Conservation (phyloP, 2,329 filamentous ascomycete genomes). For the Xylaria sp. region DNA sequence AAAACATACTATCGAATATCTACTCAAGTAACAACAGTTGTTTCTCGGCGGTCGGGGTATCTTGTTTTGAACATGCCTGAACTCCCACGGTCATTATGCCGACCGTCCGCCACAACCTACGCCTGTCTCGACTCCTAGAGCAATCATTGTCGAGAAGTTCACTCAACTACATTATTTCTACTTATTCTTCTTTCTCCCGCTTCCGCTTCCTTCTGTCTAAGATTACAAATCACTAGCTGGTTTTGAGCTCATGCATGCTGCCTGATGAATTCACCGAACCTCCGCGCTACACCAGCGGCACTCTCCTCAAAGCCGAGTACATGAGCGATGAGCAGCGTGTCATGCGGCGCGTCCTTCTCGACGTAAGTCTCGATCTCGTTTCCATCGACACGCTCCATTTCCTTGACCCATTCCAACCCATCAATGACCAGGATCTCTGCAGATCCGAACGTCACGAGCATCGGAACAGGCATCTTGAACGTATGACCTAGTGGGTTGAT, state of each 20-base stretch:
- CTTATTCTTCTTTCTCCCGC: background rate
- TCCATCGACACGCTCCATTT: constrained; percentile 33
- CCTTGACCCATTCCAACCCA: constrained; percentile 64
- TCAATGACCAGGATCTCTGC: constrained; percentile 44
- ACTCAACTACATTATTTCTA: background rate
- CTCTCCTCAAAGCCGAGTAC: constrained; percentile 49
- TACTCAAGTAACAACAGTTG: no score
- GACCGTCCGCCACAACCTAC: background rate
- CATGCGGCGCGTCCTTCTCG: constrained; percentile 50
- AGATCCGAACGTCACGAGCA: constrained; percentile 32
- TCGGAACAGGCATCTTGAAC: constrained; percentile 33
- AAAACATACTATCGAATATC: no score
- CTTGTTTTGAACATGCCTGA: no score
- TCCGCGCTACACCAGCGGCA: constrained; percentile 30
- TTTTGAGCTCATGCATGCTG: constrained; percentile 10
- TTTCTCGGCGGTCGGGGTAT: no score
- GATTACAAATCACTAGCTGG: background rate
- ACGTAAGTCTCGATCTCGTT: constrained; percentile 46
- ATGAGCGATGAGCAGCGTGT: constrained; percentile 50
- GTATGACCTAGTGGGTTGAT: constrained; percentile 33
- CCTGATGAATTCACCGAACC: constrained; percentile 34
- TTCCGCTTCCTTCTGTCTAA: background rate
- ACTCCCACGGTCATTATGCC: background rate
- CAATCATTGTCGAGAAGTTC: no score
- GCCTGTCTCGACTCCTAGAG: background rate